Conservation (phyloP, 371 early-diverging fungal species). For the Mortierella sp. region DNA sequence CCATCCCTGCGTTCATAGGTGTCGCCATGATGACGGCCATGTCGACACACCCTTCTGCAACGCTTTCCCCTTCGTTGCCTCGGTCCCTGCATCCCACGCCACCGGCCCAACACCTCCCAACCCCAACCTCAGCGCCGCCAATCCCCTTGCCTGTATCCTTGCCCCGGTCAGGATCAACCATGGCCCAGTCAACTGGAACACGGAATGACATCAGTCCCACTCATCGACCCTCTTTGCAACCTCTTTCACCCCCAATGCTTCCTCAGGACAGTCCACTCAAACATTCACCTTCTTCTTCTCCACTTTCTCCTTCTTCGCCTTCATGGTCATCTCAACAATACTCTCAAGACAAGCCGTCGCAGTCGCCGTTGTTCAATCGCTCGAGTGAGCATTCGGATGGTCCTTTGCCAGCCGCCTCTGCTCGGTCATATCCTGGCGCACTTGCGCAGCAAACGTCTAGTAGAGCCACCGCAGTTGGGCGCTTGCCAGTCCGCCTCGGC, state of each 20-base stretch:
- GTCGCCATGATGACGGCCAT: conserved; percentile 5
- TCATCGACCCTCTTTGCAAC: conserved; percentile 19
- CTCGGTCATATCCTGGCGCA: background rate
- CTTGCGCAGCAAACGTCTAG: background rate
- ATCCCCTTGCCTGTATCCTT: too few species aligned
- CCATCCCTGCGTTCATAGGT: background rate
- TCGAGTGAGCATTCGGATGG: conserved; percentile 5
- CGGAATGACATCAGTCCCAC: conserved; percentile 12
- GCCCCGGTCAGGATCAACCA: too few species aligned
- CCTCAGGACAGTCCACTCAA: conserved; percentile 6
- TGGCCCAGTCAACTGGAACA: background rate
- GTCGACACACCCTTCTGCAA: background rate
- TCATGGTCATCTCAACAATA: background rate
- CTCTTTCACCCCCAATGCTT: conserved; percentile 34
- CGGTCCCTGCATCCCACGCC: background rate
- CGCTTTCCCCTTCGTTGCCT: background rate
- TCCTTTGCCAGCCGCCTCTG: background rate
- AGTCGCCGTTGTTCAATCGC: background rate
- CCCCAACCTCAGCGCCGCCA: background rate
- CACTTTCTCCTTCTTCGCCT: too few species aligned
- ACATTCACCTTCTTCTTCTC: too few species aligned
- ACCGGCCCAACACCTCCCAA: background rate
- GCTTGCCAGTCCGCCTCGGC: conserved; percentile 27
- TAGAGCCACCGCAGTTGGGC: background rate
- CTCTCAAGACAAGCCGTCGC: background rate